A percentile compares a stretch with the other conserved stretches of the same genome.
phyloP scores from a whole-genome alignment of 371 early-diverging fungal species.

The Mucor irregularis region DNA sequence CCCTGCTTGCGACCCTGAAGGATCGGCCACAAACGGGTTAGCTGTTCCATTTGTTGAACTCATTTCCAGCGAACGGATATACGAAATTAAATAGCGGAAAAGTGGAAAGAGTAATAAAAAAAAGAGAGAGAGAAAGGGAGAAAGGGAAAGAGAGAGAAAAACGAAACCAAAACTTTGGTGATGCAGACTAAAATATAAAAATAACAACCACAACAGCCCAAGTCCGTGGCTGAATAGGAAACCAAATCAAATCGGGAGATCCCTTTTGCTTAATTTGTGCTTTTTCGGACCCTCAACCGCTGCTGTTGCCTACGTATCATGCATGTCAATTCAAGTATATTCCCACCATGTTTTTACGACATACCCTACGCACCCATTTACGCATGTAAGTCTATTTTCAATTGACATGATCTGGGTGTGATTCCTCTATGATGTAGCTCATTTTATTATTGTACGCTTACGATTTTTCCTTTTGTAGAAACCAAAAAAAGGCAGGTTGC shows the following conservation, averaged over 20 bases:
- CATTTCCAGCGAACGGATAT: background rate
- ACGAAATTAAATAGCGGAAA: background rate
- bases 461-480: no score
- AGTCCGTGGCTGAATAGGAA: background rate
- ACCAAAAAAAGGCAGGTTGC: no score
- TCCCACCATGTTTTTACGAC: no score
- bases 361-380: no score
- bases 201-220: background rate
- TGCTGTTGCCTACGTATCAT: background rate
- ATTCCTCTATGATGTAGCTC: no score
- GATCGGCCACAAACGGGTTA: conserved; percentile 32
- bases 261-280: no score
- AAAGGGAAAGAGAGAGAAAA: background rate
- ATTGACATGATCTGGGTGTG: no score
- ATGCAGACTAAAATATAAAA: background rate
- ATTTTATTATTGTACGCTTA: no score
- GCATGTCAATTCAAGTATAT: no score
- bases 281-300: background rate
- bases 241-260: background rate
- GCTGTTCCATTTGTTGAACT: conserved; percentile 22
- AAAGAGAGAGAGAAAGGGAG: background rate
- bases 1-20: conserved; percentile 34
- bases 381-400: no score
- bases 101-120: background rate
- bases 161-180: background rate